Evolutionary conservation across 108 stramenopile species (phyloP), one percentile per base, ranked within the genome.

Genomic region (Chaetoceros tenuissimus): DNA sequence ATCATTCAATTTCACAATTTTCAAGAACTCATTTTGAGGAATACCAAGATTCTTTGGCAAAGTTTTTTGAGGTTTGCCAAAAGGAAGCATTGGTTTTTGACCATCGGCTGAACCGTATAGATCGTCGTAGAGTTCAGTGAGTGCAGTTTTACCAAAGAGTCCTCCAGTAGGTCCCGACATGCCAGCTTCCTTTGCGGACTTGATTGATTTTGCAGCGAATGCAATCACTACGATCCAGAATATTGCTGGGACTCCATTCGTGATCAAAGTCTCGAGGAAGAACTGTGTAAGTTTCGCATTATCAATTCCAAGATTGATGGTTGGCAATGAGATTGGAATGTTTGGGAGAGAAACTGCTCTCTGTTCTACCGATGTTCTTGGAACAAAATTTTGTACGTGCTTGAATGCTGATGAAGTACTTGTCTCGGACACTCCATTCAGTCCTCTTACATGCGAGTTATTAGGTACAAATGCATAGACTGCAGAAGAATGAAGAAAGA

Each of bases 51-150:
- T 85, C 59, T 55, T 59, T 25, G 57, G 78, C 28, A 45, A 68
- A 57, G n/a, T 59, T 20, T 40, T 68, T 31, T 0, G 8, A 1
- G 21, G 28, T 46, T 22, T 62, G 31, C 2, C 55, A 29, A 21
- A 60, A 48, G 7, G 58, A 16, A 59, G n/a, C n/a, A 19, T 17
- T 5, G 28, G 53, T 23, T 56, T 31, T 28, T 28, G 45, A 0
- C 8, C 22, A 25, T 56, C 54, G 22, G 48, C 61, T 22, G 55
- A 70, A 2, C 75, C 79, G 53, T 90, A 90, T 27, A 90, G 63
- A 58, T 90, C 89, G 48, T 78, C 77, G 72, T 90, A 90, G 28
- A 90, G 72, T 59, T 78, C 70, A 28, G 78, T 66, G 3, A 80
- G 71, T 0, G 88, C 48, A 28, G 26, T 28, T 26, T 23, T 47